A percentile compares a stretch with the other conserved stretches of the same genome.
phyloP scores from a whole-genome alignment of 345 rosid species.

The Aquilaria malaccensis region DNA sequence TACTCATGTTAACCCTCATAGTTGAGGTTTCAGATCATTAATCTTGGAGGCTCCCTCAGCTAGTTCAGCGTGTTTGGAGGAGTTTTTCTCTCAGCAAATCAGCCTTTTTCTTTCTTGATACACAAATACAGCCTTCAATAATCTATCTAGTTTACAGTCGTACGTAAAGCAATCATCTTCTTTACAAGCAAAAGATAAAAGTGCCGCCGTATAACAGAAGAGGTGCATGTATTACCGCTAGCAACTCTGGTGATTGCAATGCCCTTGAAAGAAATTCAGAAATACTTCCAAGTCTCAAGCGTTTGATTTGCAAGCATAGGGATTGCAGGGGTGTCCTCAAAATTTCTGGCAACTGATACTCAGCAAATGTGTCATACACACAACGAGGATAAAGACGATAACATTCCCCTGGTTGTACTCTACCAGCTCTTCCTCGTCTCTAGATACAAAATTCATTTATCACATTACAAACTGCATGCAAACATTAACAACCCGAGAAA shows the following conservation, averaged over 20 bases:
- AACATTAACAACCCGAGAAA: too few species aligned
- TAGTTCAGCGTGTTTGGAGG: too few species aligned
- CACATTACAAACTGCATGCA: too few species aligned
- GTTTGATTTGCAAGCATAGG: conserved; percentile 87
- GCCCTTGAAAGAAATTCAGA: conserved; percentile 79
- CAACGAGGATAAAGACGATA: conserved; percentile 87
- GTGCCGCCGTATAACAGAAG: too few species aligned
- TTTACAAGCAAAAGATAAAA: too few species aligned
- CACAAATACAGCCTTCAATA: neutral
- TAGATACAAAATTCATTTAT: conserved; percentile 17
- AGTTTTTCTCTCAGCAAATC: too few species aligned
- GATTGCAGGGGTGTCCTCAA: conserved; percentile 93
- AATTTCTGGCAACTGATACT: conserved; percentile 92
- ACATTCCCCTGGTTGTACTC: conserved; percentile 90
- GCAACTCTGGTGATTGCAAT: conserved; percentile 78
- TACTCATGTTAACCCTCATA: too few species aligned
- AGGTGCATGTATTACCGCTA: conserved; percentile 46
- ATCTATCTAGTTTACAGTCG: neutral
- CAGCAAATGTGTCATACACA: conserved; percentile 74
- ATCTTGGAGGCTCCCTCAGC: too few species aligned
- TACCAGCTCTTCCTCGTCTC: conserved; percentile 97
- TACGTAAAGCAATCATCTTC: too few species aligned
- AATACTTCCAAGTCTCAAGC: conserved; percentile 77
- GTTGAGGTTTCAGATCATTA: too few species aligned
- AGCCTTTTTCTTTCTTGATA: too few species aligned